Evolutionary conservation across 2,329 filamentous ascomycete species (phyloP).

Genomic region (Bretziella fagacearum): DNA sequence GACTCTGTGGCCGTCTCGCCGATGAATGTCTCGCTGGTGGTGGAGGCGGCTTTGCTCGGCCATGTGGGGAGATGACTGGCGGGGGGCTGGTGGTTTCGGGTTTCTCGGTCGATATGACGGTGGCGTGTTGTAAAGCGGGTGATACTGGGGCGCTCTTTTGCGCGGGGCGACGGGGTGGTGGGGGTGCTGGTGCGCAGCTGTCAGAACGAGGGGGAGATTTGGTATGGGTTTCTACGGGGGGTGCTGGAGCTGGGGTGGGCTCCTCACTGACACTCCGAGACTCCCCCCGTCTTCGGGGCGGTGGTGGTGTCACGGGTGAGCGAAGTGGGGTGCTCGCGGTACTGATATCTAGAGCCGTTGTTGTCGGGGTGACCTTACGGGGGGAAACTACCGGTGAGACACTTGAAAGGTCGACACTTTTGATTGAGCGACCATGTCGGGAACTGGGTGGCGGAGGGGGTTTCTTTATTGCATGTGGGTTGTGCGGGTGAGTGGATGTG

Average conservation of each 20-base stretch:
- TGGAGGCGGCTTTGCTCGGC: constrained; percentile 22
- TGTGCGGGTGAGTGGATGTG: background rate
- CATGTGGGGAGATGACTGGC: background rate
- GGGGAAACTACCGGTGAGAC: constrained; percentile 16
- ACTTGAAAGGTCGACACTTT: constrained; percentile 28
- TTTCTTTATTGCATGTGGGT: constrained; percentile 33
- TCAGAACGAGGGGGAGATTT: constrained; percentile 27
- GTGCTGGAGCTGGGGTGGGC: constrained; percentile 28
- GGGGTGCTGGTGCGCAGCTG: constrained; percentile 17
- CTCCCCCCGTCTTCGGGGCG: constrained; percentile 30
- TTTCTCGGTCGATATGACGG: background rate
- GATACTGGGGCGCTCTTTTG: constrained; percentile 8
- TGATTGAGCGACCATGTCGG: constrained; percentile 61
- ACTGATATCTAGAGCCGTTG: background rate
- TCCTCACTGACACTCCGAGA: constrained; percentile 38
- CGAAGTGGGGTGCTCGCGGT: background rate
- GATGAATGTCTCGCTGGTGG: constrained; percentile 30
- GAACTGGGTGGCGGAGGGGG: constrained; percentile 58
- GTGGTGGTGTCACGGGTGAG: constrained; percentile 37
- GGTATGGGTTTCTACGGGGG: constrained; percentile 14
- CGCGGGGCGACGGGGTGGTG: constrained; percentile 11
- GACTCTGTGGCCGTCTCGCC: constrained; percentile 28
- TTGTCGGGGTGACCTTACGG: constrained; percentile 15
- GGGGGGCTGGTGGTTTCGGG: background rate
- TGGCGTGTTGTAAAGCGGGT: background rate